Evolutionary conservation across 352 stramenopile genomes (phyloP), one percentile per base, ranked within the genome.

Genomic region (Globisporangium takayamanum): DNA sequence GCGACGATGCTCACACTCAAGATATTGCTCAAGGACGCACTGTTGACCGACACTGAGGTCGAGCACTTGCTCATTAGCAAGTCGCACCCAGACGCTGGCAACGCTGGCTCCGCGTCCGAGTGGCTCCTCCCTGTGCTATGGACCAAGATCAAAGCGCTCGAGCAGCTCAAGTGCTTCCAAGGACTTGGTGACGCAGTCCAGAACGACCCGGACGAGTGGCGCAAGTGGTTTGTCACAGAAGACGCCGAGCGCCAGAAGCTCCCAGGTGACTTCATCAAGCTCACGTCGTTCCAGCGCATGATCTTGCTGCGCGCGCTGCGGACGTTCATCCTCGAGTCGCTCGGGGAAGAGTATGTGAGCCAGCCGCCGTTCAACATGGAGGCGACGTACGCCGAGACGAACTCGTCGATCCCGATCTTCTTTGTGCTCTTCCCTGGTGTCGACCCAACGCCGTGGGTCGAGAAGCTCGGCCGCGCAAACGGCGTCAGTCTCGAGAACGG

Each of bases 151-250:
- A 98, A 98, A 64, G 94, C 93, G 12, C 66, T 98, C 0, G 94
- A 98, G 55, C 76, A 69, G 20, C 76, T 97, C 48, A 97, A 97
- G 57, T 86, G 79, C 25, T 98, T 98, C 60, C 70, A 91, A 50
- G 90, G 88, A 42, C 67, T 99, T 10, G 94, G 94, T 7, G 96
- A 99, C 71, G 87, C 80, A 22, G 97, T 99, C 67, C 97, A 99
- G 66, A 97, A 92, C 51, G 95, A 99, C 52, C 94, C 91, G 1
- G 96, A 99, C 60, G 95, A 98, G 39, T 99, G 96, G 96, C 67
- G 83, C 30, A 88, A 91, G 65, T 99, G 94, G 94, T 99, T 98
- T 72, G 92, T 97, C 39, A 78, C 92, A 0, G 93, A 98, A 70
- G 92, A 98, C 56, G 92, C 92, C 2, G 96, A 99, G 73, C 74